Evolutionary conservation across 2,329 filamentous ascomycete genomes (phyloP).

Genomic region (Hymenoscyphus albidus): DNA sequence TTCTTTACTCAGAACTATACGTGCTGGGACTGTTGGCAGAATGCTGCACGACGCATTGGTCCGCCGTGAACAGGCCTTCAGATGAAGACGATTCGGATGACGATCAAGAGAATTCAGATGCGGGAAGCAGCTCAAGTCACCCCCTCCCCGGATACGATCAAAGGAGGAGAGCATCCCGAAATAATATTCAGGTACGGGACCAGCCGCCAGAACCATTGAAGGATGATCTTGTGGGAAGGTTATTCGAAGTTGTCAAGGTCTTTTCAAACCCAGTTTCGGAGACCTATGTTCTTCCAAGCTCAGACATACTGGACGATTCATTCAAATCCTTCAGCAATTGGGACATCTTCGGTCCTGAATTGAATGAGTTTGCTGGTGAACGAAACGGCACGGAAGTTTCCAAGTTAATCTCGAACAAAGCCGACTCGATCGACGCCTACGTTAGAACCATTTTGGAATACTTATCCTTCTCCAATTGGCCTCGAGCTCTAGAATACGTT

Average conservation of each 20-base stretch:
- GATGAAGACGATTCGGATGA: slow-evolving; percentile 20
- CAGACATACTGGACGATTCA: slow-evolving; percentile 53
- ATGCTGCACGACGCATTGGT: slow-evolving; percentile 61
- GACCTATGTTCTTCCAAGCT: slow-evolving; percentile 51
- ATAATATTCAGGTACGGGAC: slow-evolving; percentile 23
- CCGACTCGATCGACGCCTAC: slow-evolving; percentile 49
- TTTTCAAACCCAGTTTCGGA: slow-evolving; percentile 59
- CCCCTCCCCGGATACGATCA: slow-evolving; percentile 13
- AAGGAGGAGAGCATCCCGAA: slow-evolving; percentile 28
- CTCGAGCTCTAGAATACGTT: slow-evolving; percentile 55
- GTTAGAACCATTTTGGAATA: slow-evolving; percentile 59
- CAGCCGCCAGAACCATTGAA: slow-evolving; percentile 39
- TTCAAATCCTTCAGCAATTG: slow-evolving; percentile 17
- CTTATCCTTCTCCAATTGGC: slow-evolving; percentile 62
- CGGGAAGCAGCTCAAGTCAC: slow-evolving; percentile 17
- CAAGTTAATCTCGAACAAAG: slow-evolving; percentile 30
- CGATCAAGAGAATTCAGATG: slow-evolving; percentile 26
- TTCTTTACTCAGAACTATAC: slow-evolving; percentile 62
- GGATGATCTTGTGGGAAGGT: slow-evolving; percentile 48
- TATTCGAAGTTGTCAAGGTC: slow-evolving; percentile 53
- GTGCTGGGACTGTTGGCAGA: slow-evolving; percentile 61
- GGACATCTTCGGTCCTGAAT: slow-evolving; percentile 35
- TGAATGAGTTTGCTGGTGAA: slow-evolving; percentile 27
- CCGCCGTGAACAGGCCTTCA: slow-evolving; percentile 37
- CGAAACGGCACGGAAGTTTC: slow-evolving; percentile 29